phyloP scores from a whole-genome alignment of 192 early-diverging fungal species.

The Coemansia sp. region DNA sequence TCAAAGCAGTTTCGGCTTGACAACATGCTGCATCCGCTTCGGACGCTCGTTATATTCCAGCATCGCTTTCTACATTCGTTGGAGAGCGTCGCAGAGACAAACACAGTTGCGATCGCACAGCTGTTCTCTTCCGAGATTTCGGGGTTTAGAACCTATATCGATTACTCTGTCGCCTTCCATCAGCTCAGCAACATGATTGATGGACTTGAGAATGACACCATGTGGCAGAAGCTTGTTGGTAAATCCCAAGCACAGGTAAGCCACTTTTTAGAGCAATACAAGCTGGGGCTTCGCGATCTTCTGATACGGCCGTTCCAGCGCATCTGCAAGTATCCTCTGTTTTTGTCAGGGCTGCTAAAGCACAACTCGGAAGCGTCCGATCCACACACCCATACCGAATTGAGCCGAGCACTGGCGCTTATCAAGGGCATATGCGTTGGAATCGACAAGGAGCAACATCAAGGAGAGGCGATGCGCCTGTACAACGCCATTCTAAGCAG shows the following conservation, averaged over 20 bases:
- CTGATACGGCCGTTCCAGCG: constrained; percentile 80
- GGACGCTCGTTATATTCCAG: constrained; percentile 39
- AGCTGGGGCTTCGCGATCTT: constrained; percentile 44
- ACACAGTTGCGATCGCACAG: constrained; percentile 21
- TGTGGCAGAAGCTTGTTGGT: constrained; percentile 29
- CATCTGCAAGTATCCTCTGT: constrained; percentile 87
- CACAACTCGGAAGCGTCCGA: constrained; percentile 47
- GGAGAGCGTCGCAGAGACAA: constrained; percentile 1
- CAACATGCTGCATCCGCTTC: constrained; percentile 31
- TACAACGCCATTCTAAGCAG: constrained; percentile 23
- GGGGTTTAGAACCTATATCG: constrained; percentile 32
- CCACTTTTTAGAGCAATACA: constrained; percentile 16
- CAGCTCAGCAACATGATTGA: constrained; percentile 33
- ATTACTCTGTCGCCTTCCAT: constrained; percentile 39
- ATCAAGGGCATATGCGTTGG: constrained; percentile 33
- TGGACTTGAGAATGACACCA: constrained; percentile 23
- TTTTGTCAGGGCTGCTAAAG: constrained; percentile 64
- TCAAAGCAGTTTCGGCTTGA: constrained; percentile 19
- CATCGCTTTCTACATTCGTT: constrained; percentile 26
- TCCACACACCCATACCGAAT: constrained; percentile 12
- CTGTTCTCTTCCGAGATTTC: constrained; percentile 20
- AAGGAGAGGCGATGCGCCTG: constrained; percentile 27
- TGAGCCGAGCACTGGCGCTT: constrained; percentile 20
- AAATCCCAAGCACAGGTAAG: constrained; percentile 22
- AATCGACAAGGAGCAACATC: constrained; percentile 43